phyloP scores from a whole-genome alignment of 352 stramenopile genomes.

The Phytophthora ramorum region DNA sequence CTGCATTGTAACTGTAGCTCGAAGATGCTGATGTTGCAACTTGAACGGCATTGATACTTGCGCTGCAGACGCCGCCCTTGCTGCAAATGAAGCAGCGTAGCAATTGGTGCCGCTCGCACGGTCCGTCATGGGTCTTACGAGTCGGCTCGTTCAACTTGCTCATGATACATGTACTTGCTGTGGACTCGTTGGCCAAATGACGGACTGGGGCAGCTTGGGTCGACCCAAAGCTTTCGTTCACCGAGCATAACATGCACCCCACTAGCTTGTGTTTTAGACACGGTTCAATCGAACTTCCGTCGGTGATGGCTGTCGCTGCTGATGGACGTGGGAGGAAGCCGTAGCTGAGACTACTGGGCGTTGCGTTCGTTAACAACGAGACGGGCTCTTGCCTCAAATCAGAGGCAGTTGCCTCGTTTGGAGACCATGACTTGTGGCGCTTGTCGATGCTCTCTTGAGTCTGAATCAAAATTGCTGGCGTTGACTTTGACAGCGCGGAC shows the following conservation, averaged over 20 bases:
- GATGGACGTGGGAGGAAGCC: neutral
- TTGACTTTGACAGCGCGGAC: conserved; percentile 26
- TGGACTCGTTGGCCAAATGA: neutral
- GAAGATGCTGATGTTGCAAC: conserved; percentile 1
- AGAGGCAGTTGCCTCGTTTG: neutral
- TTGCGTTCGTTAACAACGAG: conserved; percentile 19
- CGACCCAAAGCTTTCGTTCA: conserved; percentile 22
- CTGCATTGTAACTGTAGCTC: conserved; percentile 3
- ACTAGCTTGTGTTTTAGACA: conserved; percentile 69
- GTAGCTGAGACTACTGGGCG: conserved; percentile 11
- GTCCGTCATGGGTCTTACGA: conserved; percentile 21
- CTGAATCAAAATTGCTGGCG: conserved; percentile 6
- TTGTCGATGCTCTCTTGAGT: conserved; percentile 14
- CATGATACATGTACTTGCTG: neutral
- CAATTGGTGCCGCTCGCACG: conserved; percentile 61
- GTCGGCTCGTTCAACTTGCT: neutral
- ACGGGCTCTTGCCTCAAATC: conserved; percentile 14
- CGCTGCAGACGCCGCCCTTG: conserved; percentile 23
- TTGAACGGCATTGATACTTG: neutral
- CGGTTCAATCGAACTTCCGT: neutral
- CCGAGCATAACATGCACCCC: conserved; percentile 69
- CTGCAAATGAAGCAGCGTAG: conserved; percentile 72
- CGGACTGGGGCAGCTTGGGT: neutral
- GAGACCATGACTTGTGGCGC: neutral
- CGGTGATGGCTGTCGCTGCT: neutral